phyloP scores from a whole-genome alignment of 805 yeast genomes.

The Wickerhamiella shivajii region DNA sequence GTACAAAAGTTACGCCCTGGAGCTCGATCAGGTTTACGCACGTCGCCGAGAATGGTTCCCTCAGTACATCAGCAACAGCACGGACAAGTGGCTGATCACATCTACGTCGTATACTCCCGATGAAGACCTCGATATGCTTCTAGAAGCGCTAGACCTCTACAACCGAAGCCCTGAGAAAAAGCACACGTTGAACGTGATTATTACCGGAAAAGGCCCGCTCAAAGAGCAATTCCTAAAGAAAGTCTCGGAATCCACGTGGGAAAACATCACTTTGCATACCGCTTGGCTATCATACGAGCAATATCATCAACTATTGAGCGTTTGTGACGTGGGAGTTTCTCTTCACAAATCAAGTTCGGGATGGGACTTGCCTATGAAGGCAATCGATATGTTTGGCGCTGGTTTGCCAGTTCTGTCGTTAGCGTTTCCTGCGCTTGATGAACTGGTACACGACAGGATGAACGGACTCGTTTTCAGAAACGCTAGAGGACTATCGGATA shows the following conservation, averaged over 20 bases:
- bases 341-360: conserved; percentile 89
- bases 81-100: conserved; percentile 58
- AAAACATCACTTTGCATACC: conserved; percentile 41
- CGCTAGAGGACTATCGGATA: conserved; percentile 31
- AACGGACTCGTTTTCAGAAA: conserved; percentile 53
- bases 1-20: conserved; percentile 42
- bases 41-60: conserved; percentile 11
- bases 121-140: conserved; percentile 63
- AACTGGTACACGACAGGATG: conserved; percentile 49
- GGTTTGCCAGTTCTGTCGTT: conserved; percentile 84
- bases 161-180: conserved; percentile 27
- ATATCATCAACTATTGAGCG: conserved; percentile 59
- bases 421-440: conserved; percentile 60
- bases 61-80: conserved; percentile 31
- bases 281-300: conserved; percentile 69
- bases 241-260: conserved; percentile 32
- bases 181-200: conserved; percentile 48
- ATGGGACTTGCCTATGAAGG: conserved; percentile 91
- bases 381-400: conserved; percentile 89
- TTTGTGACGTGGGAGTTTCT: conserved; percentile 81
- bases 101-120: conserved; percentile 95
- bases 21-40: conserved; percentile 23
- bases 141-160: conserved; percentile 52
- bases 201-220: conserved; percentile 96
- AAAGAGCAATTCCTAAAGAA: conserved; percentile 35